A percentile compares a stretch with the other conserved stretches of the same genome.
These are phyloP conservation scores for Penicillium nucicola DNA, from an alignment of 495 filamentous ascomycete species.

Conservation along the genomic window DNA sequence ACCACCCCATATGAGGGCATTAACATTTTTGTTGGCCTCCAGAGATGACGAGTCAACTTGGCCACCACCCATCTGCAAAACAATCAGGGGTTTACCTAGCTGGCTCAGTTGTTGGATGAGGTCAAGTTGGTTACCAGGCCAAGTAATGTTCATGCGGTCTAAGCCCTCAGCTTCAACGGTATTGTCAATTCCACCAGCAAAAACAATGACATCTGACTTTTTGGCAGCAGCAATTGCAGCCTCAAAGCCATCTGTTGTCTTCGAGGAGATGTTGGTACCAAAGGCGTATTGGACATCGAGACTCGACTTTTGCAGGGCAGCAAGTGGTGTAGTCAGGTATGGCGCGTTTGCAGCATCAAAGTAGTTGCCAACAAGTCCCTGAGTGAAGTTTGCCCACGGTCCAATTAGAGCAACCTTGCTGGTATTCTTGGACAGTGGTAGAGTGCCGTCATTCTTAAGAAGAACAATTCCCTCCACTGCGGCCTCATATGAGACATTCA, in stretches of 20 bases:
- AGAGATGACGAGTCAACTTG: slow-evolving; percentile 55
- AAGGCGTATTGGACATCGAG: slow-evolving; percentile 48
- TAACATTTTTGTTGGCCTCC: slow-evolving; percentile 47
- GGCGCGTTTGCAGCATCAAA: slow-evolving; percentile 44
- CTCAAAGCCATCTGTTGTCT: slow-evolving; percentile 36
- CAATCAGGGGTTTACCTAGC: slow-evolving; percentile 52
- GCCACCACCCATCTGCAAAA: slow-evolving; percentile 59
- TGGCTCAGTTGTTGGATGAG: slow-evolving; percentile 49
- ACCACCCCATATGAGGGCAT: slow-evolving; percentile 54
- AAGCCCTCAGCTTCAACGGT: slow-evolving; percentile 52
- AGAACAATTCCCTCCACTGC: slow-evolving; percentile 58
- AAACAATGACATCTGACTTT: slow-evolving; percentile 54
- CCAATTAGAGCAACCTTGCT: slow-evolving; percentile 56
- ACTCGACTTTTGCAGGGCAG: slow-evolving; percentile 39
- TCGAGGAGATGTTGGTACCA: slow-evolving; percentile 40
- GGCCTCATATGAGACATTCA: slow-evolving; percentile 55
- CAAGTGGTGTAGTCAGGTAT: slow-evolving; percentile 53
- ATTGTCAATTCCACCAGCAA: slow-evolving; percentile 56
- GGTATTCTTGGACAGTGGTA: slow-evolving; percentile 44
- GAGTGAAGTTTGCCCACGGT: slow-evolving; percentile 55
- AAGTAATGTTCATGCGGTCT: slow-evolving; percentile 55
- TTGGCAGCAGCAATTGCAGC: slow-evolving; percentile 46
- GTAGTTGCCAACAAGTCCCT: slow-evolving; percentile 53
- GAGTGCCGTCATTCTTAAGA: slow-evolving; percentile 57
- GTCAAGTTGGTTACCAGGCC: slow-evolving; percentile 55